Base-by-base conservation (phyloP, 306 rosid species). In the Malus orientalis region DNA sequence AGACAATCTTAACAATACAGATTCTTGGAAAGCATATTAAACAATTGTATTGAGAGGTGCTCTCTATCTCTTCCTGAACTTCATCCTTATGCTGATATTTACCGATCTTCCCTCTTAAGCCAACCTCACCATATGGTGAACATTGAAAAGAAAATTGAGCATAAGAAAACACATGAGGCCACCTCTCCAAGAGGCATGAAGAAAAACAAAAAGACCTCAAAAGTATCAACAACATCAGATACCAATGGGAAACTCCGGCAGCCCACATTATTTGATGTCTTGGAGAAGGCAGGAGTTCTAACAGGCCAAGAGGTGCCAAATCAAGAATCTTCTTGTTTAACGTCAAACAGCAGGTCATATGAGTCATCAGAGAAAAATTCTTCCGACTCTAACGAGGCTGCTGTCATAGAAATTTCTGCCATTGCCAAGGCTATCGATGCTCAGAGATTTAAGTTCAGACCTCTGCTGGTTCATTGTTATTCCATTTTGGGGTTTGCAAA, bases 371-470 rank as follows among this genome's bases (percentile, higher is more conserved):
- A 80, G 57, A 77, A 76, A 59, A 58, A 59, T 55, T 59, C 61
- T 19, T 32, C 22, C 42, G 74, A 54, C 76, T 76, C 73, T 29
- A 65, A 65, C 44, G 78, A 76, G 47, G 58, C 64, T 36, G 13
- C 60, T 18, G 55, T 59, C 23, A 57, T 76, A 27, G 86, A 83
- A 47, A 73, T 83, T 54, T 76, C 81, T 59, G 76, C 84, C 9
- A 79, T 61, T 36, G 32, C 64, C 72, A 80, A 80, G 72, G 78
- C 84, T 62, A 70, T 83, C 19, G 84, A 83, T 59, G 60, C 57
- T 54, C 86, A 83, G 70, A 79, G 84, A 54, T 72, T 55, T 76
- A 83, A 83, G 18, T 83, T 83, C 74, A 83, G 86, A 77, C 70
- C 76, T 73, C 73, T 83, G 64, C 76, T 79, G 71, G 81, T 73